Base-by-base conservation (phyloP, 2,329 filamentous ascomycete species). In the Thelonectria blattea region DNA sequence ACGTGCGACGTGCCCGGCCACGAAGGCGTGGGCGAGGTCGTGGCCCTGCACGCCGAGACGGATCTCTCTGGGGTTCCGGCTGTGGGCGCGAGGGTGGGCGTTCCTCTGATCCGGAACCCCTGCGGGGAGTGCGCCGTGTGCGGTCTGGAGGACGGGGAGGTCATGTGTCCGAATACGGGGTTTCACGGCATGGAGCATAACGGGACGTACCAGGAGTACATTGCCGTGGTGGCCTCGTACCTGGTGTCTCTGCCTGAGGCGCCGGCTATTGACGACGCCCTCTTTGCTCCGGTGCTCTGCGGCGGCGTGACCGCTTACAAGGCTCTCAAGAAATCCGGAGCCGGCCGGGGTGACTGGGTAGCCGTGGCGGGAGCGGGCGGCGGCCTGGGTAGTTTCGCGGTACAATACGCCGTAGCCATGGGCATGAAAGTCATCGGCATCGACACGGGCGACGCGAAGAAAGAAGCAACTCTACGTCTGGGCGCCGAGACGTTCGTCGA, bases 141-240 rank as follows among this genome's bases (percentile, higher is more conserved):
- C 27, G 10, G 32, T 7, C 22, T 52, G 9, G 24, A 32, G n/a
- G 50, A 52, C n/a, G 50, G 50, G 5, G 50, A 52, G 39, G 50
- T 52, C 15, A 15, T 52, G 7, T 52, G 50, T 17, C 50, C 50
- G 15, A 18, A 52, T 15, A 52, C 37, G 3, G 39, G 22, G 2
- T 52, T 52, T 6, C 39, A 52, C 11, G 50, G 50, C 20, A 20
- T 43, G 50, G 20, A 52, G n/a, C 11, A 27, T 10, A 52, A 52
- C 32, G 50, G 50, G 14, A 52, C 50, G 11, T 52, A 52, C 17
- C 50, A 52, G 5, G 32, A 52, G n/a, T 52, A 43, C 32, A 43
- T 52, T 7, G 39, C 50, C 14, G 50, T 52, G 3, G 32, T 11
- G 32, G 22, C 50, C 3, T 52, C 50, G 15, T 52, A 52, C 14